Conservation (phyloP, 2,329 filamentous ascomycete genomes). For the Colletotrichum falcatum region DNA sequence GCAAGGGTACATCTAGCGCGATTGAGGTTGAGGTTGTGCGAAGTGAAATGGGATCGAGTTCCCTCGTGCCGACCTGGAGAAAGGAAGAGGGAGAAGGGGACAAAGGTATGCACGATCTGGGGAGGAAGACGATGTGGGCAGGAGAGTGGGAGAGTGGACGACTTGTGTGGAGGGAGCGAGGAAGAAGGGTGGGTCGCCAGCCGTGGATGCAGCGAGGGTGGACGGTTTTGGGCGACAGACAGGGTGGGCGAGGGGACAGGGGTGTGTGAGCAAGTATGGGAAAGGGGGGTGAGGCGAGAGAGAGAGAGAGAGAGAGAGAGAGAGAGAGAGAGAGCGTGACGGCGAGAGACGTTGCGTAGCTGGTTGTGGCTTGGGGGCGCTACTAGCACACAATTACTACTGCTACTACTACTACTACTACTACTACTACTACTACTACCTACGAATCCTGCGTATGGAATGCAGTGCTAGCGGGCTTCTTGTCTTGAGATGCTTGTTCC, state of each 20-base stretch:
- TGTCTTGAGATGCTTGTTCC: background rate
- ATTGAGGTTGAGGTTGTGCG: conserved; percentile 10
- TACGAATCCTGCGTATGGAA: no score
- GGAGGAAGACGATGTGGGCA: conserved; percentile 38
- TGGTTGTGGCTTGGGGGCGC: conserved; percentile 26
- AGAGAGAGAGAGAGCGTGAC: background rate
- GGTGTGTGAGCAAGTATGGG: conserved; percentile 23
- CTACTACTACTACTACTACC: no score
- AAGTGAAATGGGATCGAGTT: conserved; percentile 25
- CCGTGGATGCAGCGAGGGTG: conserved; percentile 32
- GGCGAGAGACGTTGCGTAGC: conserved; percentile 13
- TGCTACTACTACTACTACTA: no score
- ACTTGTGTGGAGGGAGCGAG: conserved; percentile 35
- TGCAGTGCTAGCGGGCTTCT: background rate
- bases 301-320: background rate
- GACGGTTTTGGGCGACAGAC: conserved; percentile 24
- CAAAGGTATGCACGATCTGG: conserved; percentile 36
- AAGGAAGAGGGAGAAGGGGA: conserved; percentile 30
- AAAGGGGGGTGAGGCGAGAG: conserved; percentile 15
- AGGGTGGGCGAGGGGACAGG: conserved; percentile 32
- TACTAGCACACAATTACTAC: no score
- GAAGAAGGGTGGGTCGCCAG: conserved; percentile 17
- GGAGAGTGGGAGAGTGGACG: conserved; percentile 27
- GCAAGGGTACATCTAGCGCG: background rate
- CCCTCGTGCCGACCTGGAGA: conserved; percentile 32